Base-by-base conservation (phyloP, 2,329 filamentous ascomycete species). In the Alternaria gansuensis region DNA sequence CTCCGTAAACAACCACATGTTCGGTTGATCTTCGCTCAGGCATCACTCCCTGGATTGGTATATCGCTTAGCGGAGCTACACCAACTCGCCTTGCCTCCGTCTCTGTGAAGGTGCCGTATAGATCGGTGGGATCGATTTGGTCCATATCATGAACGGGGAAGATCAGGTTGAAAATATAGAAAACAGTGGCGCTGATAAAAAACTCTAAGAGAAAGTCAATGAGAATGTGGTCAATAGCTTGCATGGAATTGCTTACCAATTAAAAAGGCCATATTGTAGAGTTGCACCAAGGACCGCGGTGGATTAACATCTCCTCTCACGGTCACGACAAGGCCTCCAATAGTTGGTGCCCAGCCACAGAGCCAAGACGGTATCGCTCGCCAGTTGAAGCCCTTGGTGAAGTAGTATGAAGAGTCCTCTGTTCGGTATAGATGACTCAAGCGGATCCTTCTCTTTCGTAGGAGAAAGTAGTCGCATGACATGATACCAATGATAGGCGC, bases 211-310 rank as follows among this genome's bases (percentile, higher is more conserved):
- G 9, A 10, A 9, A 51, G 24, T 72, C 3, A 63, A 53, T 41
- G 17, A 10, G 13, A 3, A 4, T 29, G 23, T 10, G 1, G 24
- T 6, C 21, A 13, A 23, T 5, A 24, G 4, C n/a, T 3, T 36
- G 3, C n/a, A 5, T 13, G 2, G 21, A 9, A 21, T 26, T 8
- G 59, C 71, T 63, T 46, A 73, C 81, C 81, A 14, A 81, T 73
- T 11, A 82, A 73, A 58, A 83, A 83, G 0, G 82, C 80, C 72
- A 81, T 79, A 56, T 80, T 82, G 62, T 83, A 83, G 17, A 83
- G 62, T 63, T 83, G 72, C n/a, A 77, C 77, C 34, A 82, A 60
- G 3, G 69, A 71, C 29, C 70, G 70, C 3, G 79, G 73, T 4
- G 79, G 77, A 52, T 69, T 56, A 34, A 64, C 31, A 63, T 75